Evolutionary conservation across 768 basidiomycete species (phyloP), one percentile per base, ranked within the genome.

Genomic region (Serendipita sp.): DNA sequence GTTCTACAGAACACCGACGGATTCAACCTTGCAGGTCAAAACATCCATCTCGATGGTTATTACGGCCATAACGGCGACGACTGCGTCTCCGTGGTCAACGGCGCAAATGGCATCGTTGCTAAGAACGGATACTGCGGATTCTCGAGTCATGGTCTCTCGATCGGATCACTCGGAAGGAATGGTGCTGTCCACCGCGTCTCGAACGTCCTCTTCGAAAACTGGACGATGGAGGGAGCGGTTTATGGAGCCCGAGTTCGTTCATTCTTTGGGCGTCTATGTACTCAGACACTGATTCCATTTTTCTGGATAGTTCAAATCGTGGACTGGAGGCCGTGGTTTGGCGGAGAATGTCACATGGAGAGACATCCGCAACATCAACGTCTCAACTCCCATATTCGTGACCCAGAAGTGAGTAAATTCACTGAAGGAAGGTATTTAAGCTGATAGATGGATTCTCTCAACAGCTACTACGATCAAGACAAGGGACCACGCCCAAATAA

Each of bases 401-500:
- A 79, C 78, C 0, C 76, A 77, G 67, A 78, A 75, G 71, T 79
- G 63, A 42, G 70, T 48, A 17, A 20, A 28, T 11, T 5, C 31
- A 24, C n/a, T 26, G 3, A 3, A 3, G 30, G 20, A 3, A 9
- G 17, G 5, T 28, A 17, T 58, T 31, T 28, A 24, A 4, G n/a
- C 17, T 33, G 22, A 20, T n/a, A 24, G 9, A 58, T 17, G n/a
- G 3, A 28, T n/a, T n/a, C 31, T 24, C 53, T 33, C 9, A 22
- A 26, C 28, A 84, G 82, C 70, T 85, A 84, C 66, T 82, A 79
- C 81, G 81, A 84, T 64, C 82, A 83, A 70, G 75, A 72, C 16
- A 80, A 80, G 67, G 60, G 73, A 70, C 72, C 79, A 1, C 67
- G 68, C 16, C 80, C 81, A 5, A 79, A 77, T 65, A 60, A 72